phyloP scores from a whole-genome alignment of 371 early-diverging fungal genomes.

The Lichtheimia corymbifera region DNA sequence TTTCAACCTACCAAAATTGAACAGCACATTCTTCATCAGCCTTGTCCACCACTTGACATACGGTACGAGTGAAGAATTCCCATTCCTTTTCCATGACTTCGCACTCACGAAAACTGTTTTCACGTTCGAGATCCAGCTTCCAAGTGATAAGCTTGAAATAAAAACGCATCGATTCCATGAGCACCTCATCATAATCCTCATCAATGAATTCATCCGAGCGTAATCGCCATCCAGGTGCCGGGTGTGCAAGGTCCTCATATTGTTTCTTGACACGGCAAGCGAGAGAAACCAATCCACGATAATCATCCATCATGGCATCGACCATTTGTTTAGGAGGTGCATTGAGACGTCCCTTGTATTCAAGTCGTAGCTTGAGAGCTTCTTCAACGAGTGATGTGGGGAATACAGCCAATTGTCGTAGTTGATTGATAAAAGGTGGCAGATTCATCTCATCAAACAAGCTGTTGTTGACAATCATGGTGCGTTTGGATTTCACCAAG shows the following conservation, averaged over 20 bases:
- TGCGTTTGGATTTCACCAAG: conserved; percentile 60
- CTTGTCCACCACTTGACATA: conserved; percentile 71
- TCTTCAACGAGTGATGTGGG: conserved; percentile 80
- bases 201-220: conserved; percentile 58
- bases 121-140: conserved; percentile 58
- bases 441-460: conserved; percentile 70
- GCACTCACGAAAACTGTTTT: conserved; percentile 70
- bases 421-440: conserved; percentile 63
- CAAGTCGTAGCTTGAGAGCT: conserved; percentile 74
- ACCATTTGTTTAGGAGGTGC: conserved; percentile 74
- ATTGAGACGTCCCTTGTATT: conserved; percentile 69
- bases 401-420: conserved; percentile 75
- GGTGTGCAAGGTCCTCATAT: conserved; percentile 64
- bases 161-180: conserved; percentile 72
- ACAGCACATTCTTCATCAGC: conserved; percentile 77
- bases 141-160: conserved; percentile 79
- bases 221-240: conserved; percentile 73
- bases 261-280: conserved; percentile 75
- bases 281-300: conserved; percentile 68
- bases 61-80: conserved; percentile 67
- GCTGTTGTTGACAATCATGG: conserved; percentile 67
- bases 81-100: conserved; percentile 85
- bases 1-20: conserved; percentile 72
- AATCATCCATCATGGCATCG: conserved; percentile 83
- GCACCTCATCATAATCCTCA: conserved; percentile 67